A percentile compares a stretch with the other conserved stretches of the same genome.
Evolutionary conservation across 2,329 filamentous ascomycete species (phyloP).

Genomic region (Rhynchosporium secalis): DNA sequence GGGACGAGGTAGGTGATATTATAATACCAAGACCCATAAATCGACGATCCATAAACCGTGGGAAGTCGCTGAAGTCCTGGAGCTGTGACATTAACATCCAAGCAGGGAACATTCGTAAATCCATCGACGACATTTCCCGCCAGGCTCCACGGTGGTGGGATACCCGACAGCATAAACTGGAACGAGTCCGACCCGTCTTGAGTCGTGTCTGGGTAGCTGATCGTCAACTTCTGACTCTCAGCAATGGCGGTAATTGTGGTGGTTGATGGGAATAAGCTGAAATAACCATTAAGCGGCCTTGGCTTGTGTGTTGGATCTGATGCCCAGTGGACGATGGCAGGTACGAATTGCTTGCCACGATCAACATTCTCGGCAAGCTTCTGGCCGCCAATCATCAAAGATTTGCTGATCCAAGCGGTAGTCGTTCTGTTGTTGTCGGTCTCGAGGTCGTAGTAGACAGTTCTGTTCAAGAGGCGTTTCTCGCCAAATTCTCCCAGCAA

Average conservation of each 20-base stretch:
- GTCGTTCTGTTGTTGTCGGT: slow-evolving; percentile 38
- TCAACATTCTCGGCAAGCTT: slow-evolving; percentile 42
- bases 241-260: slow-evolving; percentile 46
- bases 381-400: slow-evolving; percentile 47
- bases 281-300: slow-evolving; percentile 44
- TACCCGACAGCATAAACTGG: slow-evolving; percentile 43
- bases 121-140: slow-evolving; percentile 36
- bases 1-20: slow-evolving; percentile 50
- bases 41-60: slow-evolving; percentile 41
- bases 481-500: slow-evolving; percentile 41
- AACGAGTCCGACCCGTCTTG: slow-evolving; percentile 44
- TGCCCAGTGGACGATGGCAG: slow-evolving; percentile 50
- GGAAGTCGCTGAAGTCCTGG: slow-evolving; percentile 42
- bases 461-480: slow-evolving; percentile 42
- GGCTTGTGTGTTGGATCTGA: slow-evolving; percentile 43
- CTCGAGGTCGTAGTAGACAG: slow-evolving; percentile 41
- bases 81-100: slow-evolving; percentile 44
- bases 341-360: slow-evolving; percentile 46
- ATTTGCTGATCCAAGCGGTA: slow-evolving; percentile 46
- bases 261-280: slow-evolving; percentile 46
- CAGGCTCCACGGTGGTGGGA: slow-evolving; percentile 44
- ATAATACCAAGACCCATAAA: slow-evolving; percentile 47
- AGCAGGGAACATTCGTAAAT: slow-evolving; percentile 44
- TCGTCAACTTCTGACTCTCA: slow-evolving; percentile 38
- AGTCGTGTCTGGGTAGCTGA: slow-evolving; percentile 45